Conservation (phyloP, 352 stramenopile species). For the Pythium grandisporangium region DNA sequence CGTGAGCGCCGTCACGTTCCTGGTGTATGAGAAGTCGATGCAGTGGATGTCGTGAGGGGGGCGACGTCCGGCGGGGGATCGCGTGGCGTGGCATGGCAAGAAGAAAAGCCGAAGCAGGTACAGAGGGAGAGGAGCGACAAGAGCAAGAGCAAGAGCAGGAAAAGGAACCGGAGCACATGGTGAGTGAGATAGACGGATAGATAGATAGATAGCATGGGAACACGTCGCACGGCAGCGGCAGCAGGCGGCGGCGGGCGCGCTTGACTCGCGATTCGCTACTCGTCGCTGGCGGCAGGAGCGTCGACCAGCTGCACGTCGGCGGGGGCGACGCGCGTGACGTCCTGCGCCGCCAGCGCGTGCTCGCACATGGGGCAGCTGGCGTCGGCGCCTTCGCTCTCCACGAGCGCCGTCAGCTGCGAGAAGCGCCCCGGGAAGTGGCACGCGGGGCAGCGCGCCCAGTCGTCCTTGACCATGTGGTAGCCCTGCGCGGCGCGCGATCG, state of each 20-base stretch:
- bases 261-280: no score
- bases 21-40: slow-evolving; percentile 82
- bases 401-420: slow-evolving; percentile 78
- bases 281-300: no score
- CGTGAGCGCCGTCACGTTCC: slow-evolving; percentile 76
- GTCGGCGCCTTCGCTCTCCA: slow-evolving; percentile 66
- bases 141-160: no score
- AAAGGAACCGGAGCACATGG: no score
- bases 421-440: slow-evolving; percentile 86
- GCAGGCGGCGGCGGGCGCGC: no score
- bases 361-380: slow-evolving; percentile 74
- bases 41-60: slow-evolving; percentile 51
- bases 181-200: no score
- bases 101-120: no score
- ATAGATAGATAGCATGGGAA: no score
- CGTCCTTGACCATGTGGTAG: slow-evolving; percentile 90
- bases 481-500: slow-evolving; percentile 50
- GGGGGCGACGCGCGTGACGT: slow-evolving; percentile 6
- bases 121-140: no score
- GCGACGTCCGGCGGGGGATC: no score
- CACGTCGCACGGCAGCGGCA: no score
- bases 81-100: no score
- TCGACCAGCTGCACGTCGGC: slow-evolving; percentile 8
- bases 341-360: slow-evolving; percentile 23
- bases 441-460: slow-evolving; percentile 88